Evolutionary conservation across 2,329 filamentous ascomycete species (phyloP), one percentile per base, ranked within the genome.

Genomic region (Neonectria ditissima): DNA sequence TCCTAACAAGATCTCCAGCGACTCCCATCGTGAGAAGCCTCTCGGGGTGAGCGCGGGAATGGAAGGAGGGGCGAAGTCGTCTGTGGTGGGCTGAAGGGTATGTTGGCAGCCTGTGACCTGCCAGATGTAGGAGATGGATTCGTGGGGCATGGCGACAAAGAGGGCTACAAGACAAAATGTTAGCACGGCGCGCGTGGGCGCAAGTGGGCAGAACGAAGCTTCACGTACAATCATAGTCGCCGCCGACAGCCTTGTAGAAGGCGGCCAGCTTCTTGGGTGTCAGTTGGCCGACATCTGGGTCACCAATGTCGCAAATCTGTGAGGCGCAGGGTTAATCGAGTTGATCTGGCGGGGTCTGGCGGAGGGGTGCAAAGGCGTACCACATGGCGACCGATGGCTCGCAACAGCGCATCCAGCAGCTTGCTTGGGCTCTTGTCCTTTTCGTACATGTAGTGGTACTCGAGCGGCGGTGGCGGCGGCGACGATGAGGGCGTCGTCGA

Each of bases 11-110:
- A 97, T 86, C 80, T 98, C 93, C 59, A 98, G 92, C 0, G 92
- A 93, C 81, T 97, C 91, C 95, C 95, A 99, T 76, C 93, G 90
- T 45, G 95, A 92, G 77, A 97, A 99, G 43, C 96, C 96, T 73
- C 89, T 87, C 0, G 86, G 84, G 37, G 95, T 97, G 59, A 99
- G 81, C 14, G 94, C 92, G 0, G 96, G 96, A 44, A 97, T 86
- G 0, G 87, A 89, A 0, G 95, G 96, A 1, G 89, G 83, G 4
- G 86, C 86, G 76, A 92, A 97, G 66, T 92, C 87, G 71, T 90
- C 86, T 41, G 88, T 86, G 51, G 88, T 87, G 1, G 93, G 93
- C 70, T 97, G 92, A 28, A 98, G 84, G 53, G 89, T 90, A 80
- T 98, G 95, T 72, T 94, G 92, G 77, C 95, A 97, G 70, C 95